These are phyloP conservation scores for Saccharomycopsis capsularis DNA, from an alignment of 805 yeast genomes.

Conservation along the genomic window DNA sequence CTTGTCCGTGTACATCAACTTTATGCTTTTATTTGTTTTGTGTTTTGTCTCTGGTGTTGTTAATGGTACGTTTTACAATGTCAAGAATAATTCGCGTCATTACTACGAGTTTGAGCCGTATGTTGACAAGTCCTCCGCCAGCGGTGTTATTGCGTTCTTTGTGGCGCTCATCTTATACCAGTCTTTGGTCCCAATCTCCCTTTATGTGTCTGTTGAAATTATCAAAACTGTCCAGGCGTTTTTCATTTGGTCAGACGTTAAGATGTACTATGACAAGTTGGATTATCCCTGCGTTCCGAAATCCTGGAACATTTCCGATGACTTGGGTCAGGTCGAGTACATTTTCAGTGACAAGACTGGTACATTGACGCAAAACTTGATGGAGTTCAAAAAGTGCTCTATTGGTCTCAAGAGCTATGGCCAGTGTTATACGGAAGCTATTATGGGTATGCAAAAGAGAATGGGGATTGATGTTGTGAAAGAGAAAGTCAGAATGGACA, in stretches of 20 bases:
- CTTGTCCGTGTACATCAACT: constrained; percentile 57
- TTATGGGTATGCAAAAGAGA: constrained; percentile 63
- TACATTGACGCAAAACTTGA: constrained; percentile 72
- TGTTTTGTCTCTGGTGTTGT: constrained; percentile 66
- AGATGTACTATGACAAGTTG: constrained; percentile 59
- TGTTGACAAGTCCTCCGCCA: constrained; percentile 52
- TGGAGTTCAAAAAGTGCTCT: constrained; percentile 76
- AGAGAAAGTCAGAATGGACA: constrained; percentile 29
- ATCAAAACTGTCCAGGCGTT: constrained; percentile 71
- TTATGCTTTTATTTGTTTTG: constrained; percentile 50
- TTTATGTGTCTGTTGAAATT: constrained; percentile 72
- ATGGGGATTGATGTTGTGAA: constrained; percentile 53
- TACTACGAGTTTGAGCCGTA: constrained; percentile 58
- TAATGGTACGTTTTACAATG: constrained; percentile 57
- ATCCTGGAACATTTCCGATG: constrained; percentile 80
- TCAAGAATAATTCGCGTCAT: constrained; percentile 37
- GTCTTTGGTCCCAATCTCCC: constrained; percentile 72
- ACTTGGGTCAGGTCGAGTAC: constrained; percentile 77
- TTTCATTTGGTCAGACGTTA: constrained; percentile 62
- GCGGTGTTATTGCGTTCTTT: constrained; percentile 62
- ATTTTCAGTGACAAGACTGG: constrained; percentile 82
- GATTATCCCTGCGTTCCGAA: constrained; percentile 78
- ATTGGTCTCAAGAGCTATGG: constrained; percentile 65
- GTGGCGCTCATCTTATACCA: constrained; percentile 71
- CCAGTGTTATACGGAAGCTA: constrained; percentile 70